phyloP scores from a whole-genome alignment of 2,329 filamentous ascomycete genomes.

The Cladosporium velox region DNA sequence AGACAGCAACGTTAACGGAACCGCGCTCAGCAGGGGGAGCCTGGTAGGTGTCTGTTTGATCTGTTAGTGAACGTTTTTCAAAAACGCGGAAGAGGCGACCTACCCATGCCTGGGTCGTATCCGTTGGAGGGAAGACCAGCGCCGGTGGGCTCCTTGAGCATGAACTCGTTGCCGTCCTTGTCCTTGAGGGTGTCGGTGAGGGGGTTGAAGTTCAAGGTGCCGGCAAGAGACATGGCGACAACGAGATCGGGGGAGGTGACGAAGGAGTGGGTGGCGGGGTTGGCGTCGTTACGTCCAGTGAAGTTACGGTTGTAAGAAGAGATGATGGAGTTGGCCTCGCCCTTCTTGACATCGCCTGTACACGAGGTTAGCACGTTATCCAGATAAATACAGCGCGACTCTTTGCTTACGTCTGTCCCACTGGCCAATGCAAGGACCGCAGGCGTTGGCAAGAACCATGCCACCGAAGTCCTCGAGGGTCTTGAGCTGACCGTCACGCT shows the following conservation, averaged over 20 bases:
- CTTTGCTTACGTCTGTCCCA: slow-evolving; percentile 71
- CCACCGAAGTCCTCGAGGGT: slow-evolving; percentile 97
- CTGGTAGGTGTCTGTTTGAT: slow-evolving; percentile 77
- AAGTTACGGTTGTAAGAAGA: slow-evolving; percentile 99
- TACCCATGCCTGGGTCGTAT: slow-evolving; percentile 77
- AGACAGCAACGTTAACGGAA: slow-evolving; percentile 75
- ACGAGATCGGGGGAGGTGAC: slow-evolving; percentile 89
- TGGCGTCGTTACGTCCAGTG: slow-evolving; percentile 91
- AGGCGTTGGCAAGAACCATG: slow-evolving; percentile 92
- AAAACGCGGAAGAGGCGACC: too few species aligned
- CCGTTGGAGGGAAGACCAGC: slow-evolving; percentile 76
- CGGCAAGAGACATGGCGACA: slow-evolving; percentile 81
- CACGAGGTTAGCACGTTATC: too few species aligned
- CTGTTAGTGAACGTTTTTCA: too few species aligned
- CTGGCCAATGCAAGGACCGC: slow-evolving; percentile 77
- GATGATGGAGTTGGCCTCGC: slow-evolving; percentile 91
- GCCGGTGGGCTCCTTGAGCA: slow-evolving; percentile 76
- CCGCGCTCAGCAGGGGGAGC: slow-evolving; percentile 80
- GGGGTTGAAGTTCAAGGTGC: slow-evolving; percentile 90
- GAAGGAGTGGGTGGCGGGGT: slow-evolving; percentile 91
- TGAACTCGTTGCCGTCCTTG: slow-evolving; percentile 95
- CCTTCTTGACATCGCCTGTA: slow-evolving; percentile 79
- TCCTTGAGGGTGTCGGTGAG: slow-evolving; percentile 88
- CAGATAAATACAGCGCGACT: too few species aligned
- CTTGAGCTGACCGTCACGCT: slow-evolving; percentile 61